phyloP scores from a whole-genome alignment of 2,329 filamentous ascomycete genomes.

The Emmonsia crescens region DNA sequence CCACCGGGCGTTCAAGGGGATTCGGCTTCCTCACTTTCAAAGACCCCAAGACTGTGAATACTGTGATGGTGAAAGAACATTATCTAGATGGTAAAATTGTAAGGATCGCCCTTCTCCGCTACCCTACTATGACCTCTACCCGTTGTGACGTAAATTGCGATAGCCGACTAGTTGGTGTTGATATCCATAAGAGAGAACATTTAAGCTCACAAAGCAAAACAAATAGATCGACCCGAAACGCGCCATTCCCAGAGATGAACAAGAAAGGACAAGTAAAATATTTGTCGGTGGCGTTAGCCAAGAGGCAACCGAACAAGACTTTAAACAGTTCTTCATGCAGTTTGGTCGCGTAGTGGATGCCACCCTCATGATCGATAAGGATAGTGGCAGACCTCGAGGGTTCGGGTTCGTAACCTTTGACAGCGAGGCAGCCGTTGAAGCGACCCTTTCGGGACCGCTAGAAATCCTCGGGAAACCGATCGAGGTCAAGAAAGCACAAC shows the following conservation, averaged over 20 bases:
- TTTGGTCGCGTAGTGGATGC: slow-evolving; percentile 95
- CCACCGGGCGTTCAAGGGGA: slow-evolving; percentile 83
- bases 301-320: slow-evolving; percentile 91
- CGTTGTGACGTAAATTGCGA: background rate
- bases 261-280: slow-evolving; percentile 97
- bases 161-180: background rate
- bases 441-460: slow-evolving; percentile 70
- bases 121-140: background rate
- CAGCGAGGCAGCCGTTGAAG: slow-evolving; percentile 86
- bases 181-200: slow-evolving; percentile 1
- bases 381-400: slow-evolving; percentile 89
- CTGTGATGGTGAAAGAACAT: slow-evolving; percentile 99
- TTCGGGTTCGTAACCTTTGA: slow-evolving; percentile 99
- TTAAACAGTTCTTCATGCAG: slow-evolving; percentile 91
- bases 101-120: slow-evolving; percentile 22
- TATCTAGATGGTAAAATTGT: slow-evolving; percentile 98
- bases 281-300: slow-evolving; percentile 97
- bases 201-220: background rate
- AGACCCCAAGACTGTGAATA: slow-evolving; percentile 95
- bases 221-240: slow-evolving; percentile 90
- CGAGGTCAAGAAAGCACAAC: slow-evolving; percentile 96
- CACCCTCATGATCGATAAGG: slow-evolving; percentile 99
- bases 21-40: slow-evolving; percentile 98
- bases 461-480: slow-evolving; percentile 94
- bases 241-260: slow-evolving; percentile 92